Evolutionary conservation across 2,329 filamentous ascomycete genomes (phyloP), one percentile per base, ranked within the genome.

Genomic region (Aspergillus caelatus): DNA sequence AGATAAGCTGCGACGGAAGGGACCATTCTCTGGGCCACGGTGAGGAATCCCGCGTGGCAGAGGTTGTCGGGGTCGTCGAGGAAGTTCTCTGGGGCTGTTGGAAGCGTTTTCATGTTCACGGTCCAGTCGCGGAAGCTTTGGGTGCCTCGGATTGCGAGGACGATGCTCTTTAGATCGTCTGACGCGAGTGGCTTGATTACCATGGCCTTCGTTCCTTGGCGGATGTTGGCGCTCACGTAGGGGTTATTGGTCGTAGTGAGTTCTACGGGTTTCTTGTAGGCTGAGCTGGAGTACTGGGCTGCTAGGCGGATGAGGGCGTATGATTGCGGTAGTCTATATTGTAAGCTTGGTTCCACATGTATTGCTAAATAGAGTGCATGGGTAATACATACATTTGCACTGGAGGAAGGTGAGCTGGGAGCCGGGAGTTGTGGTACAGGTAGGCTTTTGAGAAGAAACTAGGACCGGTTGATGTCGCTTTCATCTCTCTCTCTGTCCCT

Each of bases 91-190:
- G 93, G 91, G 1, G 87, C 83, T 0, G 85, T 82, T 0, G 92
- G 92, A 0, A 85, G 87, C 1, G 86, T 86, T 57, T 91, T 87
- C 60, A 95, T 84, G 75, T 96, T 96, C 53, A 95, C 91, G 1
- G 90, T 86, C 93, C 93, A 96, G 78, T 96, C 93, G 81, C 91
- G 88, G 69, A 95, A 91, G 8, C 87, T 91, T 28, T 92, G 88
- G 0, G 89, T 93, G 23, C 93, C 93, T 23, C 93, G 87, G 65
- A 96, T 91, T 16, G 93, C 92, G 71, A 96, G 91, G 12, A 96
- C 90, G 61, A 96, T 89, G 21, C 89, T 89, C 73, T 91, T 88
- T 80, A 89, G 88, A 70, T 92, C 84, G 71, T 95, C 92, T 74
- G 93, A 87, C 1, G 91, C 88, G 0, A 94, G 84, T 0, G 90